Evolutionary conservation across 1,139 yeast species (phyloP).

Genomic region (Candida anutae): DNA sequence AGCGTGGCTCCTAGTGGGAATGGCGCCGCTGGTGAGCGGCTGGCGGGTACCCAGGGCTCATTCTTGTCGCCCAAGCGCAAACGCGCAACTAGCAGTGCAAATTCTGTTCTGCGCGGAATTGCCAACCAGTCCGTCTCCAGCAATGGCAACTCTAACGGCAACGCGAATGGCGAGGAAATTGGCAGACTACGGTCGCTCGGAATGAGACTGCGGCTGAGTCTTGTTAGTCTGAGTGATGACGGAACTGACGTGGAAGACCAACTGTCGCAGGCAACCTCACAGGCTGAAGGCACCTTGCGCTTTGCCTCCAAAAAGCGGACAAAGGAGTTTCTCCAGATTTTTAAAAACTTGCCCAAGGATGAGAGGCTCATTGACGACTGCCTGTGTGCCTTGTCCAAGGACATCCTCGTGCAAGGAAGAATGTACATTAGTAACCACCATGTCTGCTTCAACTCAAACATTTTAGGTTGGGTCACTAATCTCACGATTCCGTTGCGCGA

Average conservation of each 20-base stretch:
- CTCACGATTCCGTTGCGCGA: constrained; percentile 60
- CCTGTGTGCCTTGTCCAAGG: constrained; percentile 66
- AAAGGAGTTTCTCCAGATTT: constrained; percentile 54
- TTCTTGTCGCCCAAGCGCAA: too few relatives aligned
- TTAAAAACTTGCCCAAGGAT: constrained; percentile 44
- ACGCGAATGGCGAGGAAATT: constrained; percentile 11
- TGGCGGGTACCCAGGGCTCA: too few relatives aligned
- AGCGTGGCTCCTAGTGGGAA: too few relatives aligned
- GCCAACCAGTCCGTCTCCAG: too few relatives aligned
- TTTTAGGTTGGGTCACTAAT: constrained; percentile 68
- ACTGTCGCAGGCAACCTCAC: constrained; percentile 7
- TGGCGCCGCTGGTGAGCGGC: too few relatives aligned
- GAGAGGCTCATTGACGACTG: constrained; percentile 59
- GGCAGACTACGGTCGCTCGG: constrained; percentile 1
- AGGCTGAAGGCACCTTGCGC: constrained; percentile 17
- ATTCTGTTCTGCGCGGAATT: too few relatives aligned
- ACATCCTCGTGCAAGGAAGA: constrained; percentile 66
- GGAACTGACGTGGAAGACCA: constrained; percentile 9
- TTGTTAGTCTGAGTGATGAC: constrained; percentile 5
- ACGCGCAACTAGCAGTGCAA: too few relatives aligned
- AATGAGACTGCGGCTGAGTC: background rate
- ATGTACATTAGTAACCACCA: constrained; percentile 54
- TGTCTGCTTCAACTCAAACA: constrained; percentile 64
- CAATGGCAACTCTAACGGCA: constrained; percentile 2
- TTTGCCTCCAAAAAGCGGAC: constrained; percentile 41